Evolutionary conservation across 2,329 filamentous ascomycete species (phyloP), one percentile per base, ranked within the genome.

Genomic region (Aspergillus versicolor): DNA sequence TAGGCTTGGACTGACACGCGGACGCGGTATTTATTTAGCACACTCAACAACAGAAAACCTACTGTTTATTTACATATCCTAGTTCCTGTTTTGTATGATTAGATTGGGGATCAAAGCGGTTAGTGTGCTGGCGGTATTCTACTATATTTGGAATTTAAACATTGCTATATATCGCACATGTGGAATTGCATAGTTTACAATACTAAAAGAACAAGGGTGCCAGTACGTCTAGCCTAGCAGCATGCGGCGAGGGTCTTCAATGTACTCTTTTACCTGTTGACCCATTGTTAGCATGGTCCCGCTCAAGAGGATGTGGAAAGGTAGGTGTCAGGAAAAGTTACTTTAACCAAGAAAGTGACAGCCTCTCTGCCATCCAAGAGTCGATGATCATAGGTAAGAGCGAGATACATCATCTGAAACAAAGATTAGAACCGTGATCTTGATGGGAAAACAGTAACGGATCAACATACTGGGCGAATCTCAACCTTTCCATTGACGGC

Each of bases 341-440:
- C 82, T 85, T 96, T 96, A 60, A 97, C 89, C 66, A 97, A 82
- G 83, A 97, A 97, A 61, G 93, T 94, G 41, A 96, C 92, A 46
- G 93, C 94, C 80, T 97, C 93, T 73, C 93, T 87, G 50, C 94
- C 94, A 75, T 97, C 94, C 22, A 99, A 82, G 49, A 99, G 85
- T 72, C 94, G 90, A 79, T 99, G 94, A 75, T 99, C 94, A 73
- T 99, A 99, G 13, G 94, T 99, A 59, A 99, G 83, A 42, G 94
- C 94, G 63, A 99, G 85, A 77, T 96, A 97, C 94, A 99, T 99
- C 92, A 99, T 97, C 78, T 84, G 60, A 27, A n/a, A 38, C 4
- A 5, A 21, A 53, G 17, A 47, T 54, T 48, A 54, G 37, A 6
- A 37, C 13, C 12, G 24, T n/a, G 21, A 60, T 69, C 21, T 68